Base-by-base conservation (phyloP, 2,329 filamentous ascomycete genomes). In the Phoma sp. region DNA sequence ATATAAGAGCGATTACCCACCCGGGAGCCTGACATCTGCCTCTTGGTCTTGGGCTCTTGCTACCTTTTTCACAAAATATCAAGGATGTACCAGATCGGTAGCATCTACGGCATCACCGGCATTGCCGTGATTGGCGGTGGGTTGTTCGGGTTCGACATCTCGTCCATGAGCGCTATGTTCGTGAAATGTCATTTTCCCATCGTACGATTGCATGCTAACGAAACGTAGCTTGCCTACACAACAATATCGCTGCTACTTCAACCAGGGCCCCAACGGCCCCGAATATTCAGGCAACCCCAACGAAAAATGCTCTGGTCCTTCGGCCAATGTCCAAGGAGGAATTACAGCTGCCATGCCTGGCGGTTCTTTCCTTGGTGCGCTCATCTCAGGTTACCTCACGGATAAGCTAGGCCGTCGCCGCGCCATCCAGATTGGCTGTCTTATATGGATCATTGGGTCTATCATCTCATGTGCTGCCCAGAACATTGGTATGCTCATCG, bases 71-170 rank as follows among this genome's bases (percentile, higher is more conserved):
- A 29, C 47, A 41, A 48, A 22, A 27, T n/a, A 24, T 47, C 38
- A 58, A 64, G 47, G n/a, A 68, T 69, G 67, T 70, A 70, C 60
- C 66, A 71, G 45, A 79, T 84, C 47, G 80, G 82, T 23, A 86
- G 86, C 59, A 80, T 85, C 62, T 86, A 86, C 66, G 71, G 80
- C 52, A 83, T 85, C 59, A 80, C 82, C 48, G 80, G 80, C 67
- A 82, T 85, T 68, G 78, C 83, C 69, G 80, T 84, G 58, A 79
- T 80, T 78, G 88, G 88, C 62, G 88, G 88, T 70, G 85, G 83
- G 23, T 79, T 91, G 24, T 91, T 92, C 67, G 90, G 89, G 64
- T 92, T 92, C 70, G 89, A 92, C 75, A 90, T 92, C 65, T 85
- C 83, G 51, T 89, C 86, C 38, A 90, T 91, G 88, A 86, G 84